A percentile compares a stretch with the other conserved stretches of the same genome.
Evolutionary conservation across 257 asterid genomes (phyloP).

Genomic region (Solanum chmielewskii): DNA sequence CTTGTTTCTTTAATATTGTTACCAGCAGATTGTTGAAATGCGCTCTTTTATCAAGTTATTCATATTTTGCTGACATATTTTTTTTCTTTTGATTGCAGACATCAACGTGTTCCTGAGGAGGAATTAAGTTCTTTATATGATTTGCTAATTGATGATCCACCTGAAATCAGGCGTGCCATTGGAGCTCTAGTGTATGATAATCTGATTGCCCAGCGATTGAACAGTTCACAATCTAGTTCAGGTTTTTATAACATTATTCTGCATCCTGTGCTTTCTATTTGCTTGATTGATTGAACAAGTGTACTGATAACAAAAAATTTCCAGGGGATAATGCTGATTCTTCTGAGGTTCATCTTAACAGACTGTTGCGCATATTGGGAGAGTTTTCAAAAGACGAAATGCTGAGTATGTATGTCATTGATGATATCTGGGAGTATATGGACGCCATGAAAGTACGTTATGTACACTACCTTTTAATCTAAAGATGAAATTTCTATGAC

Average conservation of each 20-base stretch:
- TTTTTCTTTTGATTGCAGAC: conserved; percentile 29
- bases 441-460: conserved; percentile 88
- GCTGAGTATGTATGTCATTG: conserved; percentile 84
- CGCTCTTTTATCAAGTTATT: conserved; percentile 8
- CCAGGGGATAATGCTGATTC: conserved; percentile 62
- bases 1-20: not conserved
- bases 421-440: conserved; percentile 99
- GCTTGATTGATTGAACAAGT: not conserved
- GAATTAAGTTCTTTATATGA: conserved; percentile 94
- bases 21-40: conserved; percentile 4
- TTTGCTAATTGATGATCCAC: conserved; percentile 89
- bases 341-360: conserved; percentile 67
- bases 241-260: conserved; percentile 24
- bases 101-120: conserved; percentile 96
- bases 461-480: not conserved
- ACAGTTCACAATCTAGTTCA: conserved; percentile 63
- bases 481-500: not conserved
- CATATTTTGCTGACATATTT: conserved; percentile 43
- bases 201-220: conserved; percentile 87
- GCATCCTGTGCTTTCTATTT: not conserved
- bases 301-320: conserved; percentile 1
- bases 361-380: conserved; percentile 84
- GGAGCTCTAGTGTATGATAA: conserved; percentile 93
- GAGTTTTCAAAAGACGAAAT: conserved; percentile 87
- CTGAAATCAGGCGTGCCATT: conserved; percentile 90